These are phyloP conservation scores for Dissophora ornata DNA, from an alignment of 192 early-diverging fungal genomes.

Conservation along the genomic window DNA sequence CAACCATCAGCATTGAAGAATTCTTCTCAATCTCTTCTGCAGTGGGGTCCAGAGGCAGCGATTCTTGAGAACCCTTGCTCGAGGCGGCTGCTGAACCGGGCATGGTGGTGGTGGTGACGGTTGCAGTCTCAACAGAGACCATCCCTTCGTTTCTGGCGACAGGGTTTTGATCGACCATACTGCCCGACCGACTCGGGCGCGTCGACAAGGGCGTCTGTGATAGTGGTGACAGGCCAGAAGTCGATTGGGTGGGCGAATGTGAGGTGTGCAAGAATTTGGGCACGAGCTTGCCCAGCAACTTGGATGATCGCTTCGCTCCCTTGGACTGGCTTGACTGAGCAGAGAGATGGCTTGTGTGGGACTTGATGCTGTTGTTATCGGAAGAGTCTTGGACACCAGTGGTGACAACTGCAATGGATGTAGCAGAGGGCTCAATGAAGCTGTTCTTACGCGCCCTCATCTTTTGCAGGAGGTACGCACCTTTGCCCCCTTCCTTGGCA, in stretches of 20 bases:
- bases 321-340: slow-evolving; percentile 12
- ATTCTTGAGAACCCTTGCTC: slow-evolving; percentile 30
- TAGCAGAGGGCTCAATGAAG: slow-evolving; percentile 19
- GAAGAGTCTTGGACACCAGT: background rate
- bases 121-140: background rate
- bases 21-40: background rate
- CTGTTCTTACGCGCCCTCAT: slow-evolving; percentile 45
- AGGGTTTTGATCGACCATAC: slow-evolving; percentile 10
- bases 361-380: slow-evolving; percentile 18
- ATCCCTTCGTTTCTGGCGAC: background rate
- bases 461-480: slow-evolving; percentile 23
- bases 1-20: background rate
- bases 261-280: slow-evolving; percentile 43
- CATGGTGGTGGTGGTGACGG: background rate
- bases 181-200: slow-evolving; percentile 22
- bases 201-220: background rate
- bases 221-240: slow-evolving; percentile 9
- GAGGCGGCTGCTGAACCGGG: slow-evolving; percentile 1
- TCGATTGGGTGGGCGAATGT: background rate
- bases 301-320: slow-evolving; percentile 34
- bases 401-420: no score
- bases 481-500: slow-evolving; percentile 7
- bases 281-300: slow-evolving; percentile 32
- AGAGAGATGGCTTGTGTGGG: slow-evolving; percentile 13
- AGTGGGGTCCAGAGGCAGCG: background rate